Conservation (phyloP, 495 filamentous ascomycete genomes). For the Usnea hakonensis region DNA sequence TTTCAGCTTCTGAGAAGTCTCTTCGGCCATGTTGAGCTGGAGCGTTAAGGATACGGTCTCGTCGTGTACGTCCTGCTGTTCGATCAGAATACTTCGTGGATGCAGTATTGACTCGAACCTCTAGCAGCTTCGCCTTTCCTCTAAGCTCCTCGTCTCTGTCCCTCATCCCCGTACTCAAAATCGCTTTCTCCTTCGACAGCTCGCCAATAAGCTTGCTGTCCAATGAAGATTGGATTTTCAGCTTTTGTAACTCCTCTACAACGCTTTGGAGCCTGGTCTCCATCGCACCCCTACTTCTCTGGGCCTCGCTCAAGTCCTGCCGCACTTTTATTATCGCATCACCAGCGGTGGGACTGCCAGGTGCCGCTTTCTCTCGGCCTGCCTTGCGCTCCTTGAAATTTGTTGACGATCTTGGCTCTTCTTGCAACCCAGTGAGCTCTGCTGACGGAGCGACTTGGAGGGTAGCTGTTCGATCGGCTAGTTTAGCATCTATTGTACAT, state of each 20-base stretch:
- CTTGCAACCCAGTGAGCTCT: constrained; percentile 28
- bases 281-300: constrained; percentile 60
- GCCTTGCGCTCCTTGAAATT: constrained; percentile 14
- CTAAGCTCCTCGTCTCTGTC: constrained; percentile 81
- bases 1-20: constrained; percentile 56
- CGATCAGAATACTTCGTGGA: not conserved
- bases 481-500: constrained; percentile 49
- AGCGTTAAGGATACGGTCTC: constrained; percentile 79
- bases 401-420: constrained; percentile 25
- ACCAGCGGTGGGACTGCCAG: not conserved
- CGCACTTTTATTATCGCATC: constrained; percentile 40
- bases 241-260: constrained; percentile 52
- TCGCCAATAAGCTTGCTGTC: constrained; percentile 52
- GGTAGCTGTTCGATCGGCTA: constrained; percentile 57
- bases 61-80: constrained; percentile 69
- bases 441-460: constrained; percentile 35
- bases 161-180: constrained; percentile 53
- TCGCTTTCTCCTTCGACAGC: constrained; percentile 54
- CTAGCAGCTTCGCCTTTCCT: constrained; percentile 72
- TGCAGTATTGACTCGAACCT: constrained; percentile 38
- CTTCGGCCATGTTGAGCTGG: constrained; percentile 78
- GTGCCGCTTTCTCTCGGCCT: constrained; percentile 7
- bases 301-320: constrained; percentile 63
- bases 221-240: constrained; percentile 47
- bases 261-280: constrained; percentile 51